Percentiles rank a stretch among this genome's conserved stretches.
phyloP scores from a whole-genome alignment of 345 rosid genomes.

The Ceriops decandra region DNA sequence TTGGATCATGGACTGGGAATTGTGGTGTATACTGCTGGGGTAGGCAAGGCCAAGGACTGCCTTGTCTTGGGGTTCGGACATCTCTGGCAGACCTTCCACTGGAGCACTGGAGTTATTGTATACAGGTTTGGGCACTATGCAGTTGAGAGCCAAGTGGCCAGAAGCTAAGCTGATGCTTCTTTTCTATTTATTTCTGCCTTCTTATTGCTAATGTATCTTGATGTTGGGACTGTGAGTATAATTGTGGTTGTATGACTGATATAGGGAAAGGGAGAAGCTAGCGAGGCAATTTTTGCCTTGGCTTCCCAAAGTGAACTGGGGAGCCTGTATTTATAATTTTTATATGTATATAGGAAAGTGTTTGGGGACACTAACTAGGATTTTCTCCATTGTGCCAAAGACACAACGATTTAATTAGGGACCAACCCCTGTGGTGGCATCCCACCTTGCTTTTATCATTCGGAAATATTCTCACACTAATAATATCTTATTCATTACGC shows the following conservation, averaged over 20 bases:
- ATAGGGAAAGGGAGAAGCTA: conserved; percentile 27
- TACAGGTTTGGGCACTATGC: conserved; percentile 56
- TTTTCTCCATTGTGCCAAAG: conserved; percentile 21
- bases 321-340: conserved; percentile 47
- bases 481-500: conserved; percentile 7
- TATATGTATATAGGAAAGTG: background rate
- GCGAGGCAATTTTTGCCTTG: conserved; percentile 25
- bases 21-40: conserved; percentile 27
- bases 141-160: conserved; percentile 48
- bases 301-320: conserved; percentile 49
- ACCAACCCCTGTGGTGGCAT: conserved; percentile 32
- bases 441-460: conserved; percentile 30
- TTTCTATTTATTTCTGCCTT: background rate
- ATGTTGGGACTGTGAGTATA: conserved; percentile 4
- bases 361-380: conserved; percentile 18
- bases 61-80: conserved; percentile 41
- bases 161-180: conserved; percentile 13
- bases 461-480: conserved; percentile 34
- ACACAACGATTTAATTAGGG: conserved; percentile 10
- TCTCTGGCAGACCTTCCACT: conserved; percentile 36
- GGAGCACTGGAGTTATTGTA: conserved; percentile 28
- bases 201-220: conserved; percentile 5
- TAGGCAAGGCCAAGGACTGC: conserved; percentile 32
- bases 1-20: conserved; percentile 46
- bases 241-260: conserved; percentile 3